These are phyloP conservation scores for Pythium dissimile DNA, from an alignment of 352 stramenopile species.

Conservation along the genomic window DNA sequence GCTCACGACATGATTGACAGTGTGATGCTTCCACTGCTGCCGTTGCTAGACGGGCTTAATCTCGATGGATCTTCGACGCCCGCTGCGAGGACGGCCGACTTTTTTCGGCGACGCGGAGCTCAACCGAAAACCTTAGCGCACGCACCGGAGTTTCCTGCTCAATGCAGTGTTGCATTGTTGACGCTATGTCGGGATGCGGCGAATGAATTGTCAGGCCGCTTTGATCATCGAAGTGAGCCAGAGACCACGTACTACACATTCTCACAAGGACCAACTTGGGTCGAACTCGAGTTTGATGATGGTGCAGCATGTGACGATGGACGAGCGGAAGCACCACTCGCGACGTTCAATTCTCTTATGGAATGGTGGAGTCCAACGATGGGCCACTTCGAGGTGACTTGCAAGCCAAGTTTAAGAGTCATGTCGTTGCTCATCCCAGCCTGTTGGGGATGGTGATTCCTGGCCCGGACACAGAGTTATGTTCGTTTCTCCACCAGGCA, in stretches of 20 bases:
- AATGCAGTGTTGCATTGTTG: no score
- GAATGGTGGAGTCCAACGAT: conserved; percentile 4
- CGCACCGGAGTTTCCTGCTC: no score
- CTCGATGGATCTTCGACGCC: no score
- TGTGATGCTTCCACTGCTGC: background rate
- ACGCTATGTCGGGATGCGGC: no score
- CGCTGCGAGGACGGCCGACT: no score
- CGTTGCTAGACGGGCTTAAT: background rate
- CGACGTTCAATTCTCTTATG: background rate
- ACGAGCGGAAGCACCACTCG: no score
- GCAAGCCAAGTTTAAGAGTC: background rate
- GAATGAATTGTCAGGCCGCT: no score
- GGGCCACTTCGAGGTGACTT: background rate
- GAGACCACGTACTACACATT: background rate
- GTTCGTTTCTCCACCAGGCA: background rate
- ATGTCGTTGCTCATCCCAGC: background rate
- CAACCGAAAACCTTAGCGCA: no score
- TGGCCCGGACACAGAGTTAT: background rate
- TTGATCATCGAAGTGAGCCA: no score
- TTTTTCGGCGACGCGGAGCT: no score
- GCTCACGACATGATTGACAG: no score
- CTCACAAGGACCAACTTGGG: background rate
- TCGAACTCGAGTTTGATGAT: background rate
- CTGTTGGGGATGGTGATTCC: background rate
- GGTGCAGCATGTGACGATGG: no score